Base-by-base conservation (phyloP, 139 green algal species). In the Tetradesmus lagerheimii region DNA sequence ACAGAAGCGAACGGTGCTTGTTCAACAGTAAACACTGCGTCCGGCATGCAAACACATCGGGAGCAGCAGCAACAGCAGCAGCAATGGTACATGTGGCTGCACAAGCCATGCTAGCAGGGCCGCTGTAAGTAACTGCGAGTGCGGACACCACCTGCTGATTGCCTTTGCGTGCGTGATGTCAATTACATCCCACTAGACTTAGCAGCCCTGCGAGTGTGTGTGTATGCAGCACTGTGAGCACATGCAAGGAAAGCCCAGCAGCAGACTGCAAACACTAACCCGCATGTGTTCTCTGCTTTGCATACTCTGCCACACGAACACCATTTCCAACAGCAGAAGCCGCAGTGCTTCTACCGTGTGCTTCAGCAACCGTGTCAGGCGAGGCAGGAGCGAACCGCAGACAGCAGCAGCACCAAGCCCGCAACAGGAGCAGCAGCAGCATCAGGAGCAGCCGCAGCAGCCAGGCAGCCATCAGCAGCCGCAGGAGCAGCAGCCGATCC, bases 401-500 rank as follows among this genome's bases (percentile, higher is more conserved):
- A 31, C 64, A 78, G n/a, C n/a, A 37, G 67, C 67, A 78, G n/a
- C 29, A 4, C 67, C 67, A 39, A 39, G 34, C 15, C n/a, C 14
- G 14, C 35, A 47, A 47, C 34, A 47, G 75, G 35, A 31, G 75
- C 75, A 47, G 75, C 75, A 50, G 35, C 75, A 80, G 15, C 34
- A 34, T 18, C 34, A 87, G 18, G 16, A 87, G 53, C 34, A 87
- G 31, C 16, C 15, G 11, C 53, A 76, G 80, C 47, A 87, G 35
- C 34, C 81, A 57, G 20, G 4, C 16, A n/a, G 50, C 12, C 47
- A 75, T 34, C 50, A 78, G 29, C 5, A 67, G 18, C 50, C n/a
- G 6, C 43, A 50, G 53, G 34, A 47, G 35, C 53, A 87, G 53
- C 82, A 31, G 25, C 83, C 64, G 15, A 88, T 88, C 11, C 83